Evolutionary conservation across 495 filamentous ascomycete species (phyloP), one percentile per base, ranked within the genome.

Genomic region (Bombardia bombarda): DNA sequence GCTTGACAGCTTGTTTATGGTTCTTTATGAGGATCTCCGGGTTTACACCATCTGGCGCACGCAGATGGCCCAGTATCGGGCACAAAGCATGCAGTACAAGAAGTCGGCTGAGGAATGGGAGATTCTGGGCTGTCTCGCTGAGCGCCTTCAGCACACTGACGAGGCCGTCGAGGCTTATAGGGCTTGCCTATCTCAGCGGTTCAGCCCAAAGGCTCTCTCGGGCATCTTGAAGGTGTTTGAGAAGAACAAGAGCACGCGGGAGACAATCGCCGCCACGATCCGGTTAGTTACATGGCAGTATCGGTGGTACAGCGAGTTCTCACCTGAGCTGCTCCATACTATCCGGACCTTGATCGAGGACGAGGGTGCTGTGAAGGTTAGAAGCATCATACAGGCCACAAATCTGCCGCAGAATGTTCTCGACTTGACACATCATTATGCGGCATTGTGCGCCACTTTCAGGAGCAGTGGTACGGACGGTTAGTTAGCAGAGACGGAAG

Each of bases 41-140:
- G 89, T 98, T 43, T 98, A 97, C 67, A 97, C 92, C 30, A 97
- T 98, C 59, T 98, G 92, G 92, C 82, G 92, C 30, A 95, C 92
- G 2, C 93, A 97, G 63, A 86, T 96, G 79, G 85, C 87, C 4
- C 90, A 95, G 51, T 90, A 82, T 54, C 81, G 86, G 17, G 85
- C 90, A 33, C 89, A 95, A 58, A 79, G 84, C 30, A 82, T 90
- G 55, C 82, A 87, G 35, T 97, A 97, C 70, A 90, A 87, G 65
- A 98, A 97, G 64, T 89, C 84, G 2, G 81, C 92, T 7, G 87
- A 93, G 46, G 92, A 98, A 62, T 97, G 90, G 92, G 92, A 98
- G 65, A 95, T 98, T 44, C 80, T 98, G 2, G 92, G 93, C 40
- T 86, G 88, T 52, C 72, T 98, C 21, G 90, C 92, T 2, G 85